Evolutionary conservation across 345 rosid species (phyloP).

Genomic region (Aethionema arabicum): DNA sequence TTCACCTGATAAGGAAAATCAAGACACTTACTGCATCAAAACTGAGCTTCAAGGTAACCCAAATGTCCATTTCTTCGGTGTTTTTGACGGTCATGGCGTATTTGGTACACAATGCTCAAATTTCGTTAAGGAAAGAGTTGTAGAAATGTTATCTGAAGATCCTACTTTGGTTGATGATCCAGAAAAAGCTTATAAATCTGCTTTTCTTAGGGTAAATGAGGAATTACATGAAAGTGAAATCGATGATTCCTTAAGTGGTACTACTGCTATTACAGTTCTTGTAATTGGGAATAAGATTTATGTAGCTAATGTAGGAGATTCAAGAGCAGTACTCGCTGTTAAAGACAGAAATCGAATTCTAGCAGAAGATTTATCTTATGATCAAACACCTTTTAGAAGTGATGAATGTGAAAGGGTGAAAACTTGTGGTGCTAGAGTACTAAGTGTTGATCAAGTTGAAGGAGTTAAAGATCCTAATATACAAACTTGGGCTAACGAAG

Average conservation of each 20-base stretch:
- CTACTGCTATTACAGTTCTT: constrained; percentile 92
- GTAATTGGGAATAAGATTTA: constrained; percentile 72
- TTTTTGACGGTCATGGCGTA: constrained; percentile 89
- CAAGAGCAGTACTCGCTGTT: constrained; percentile 87
- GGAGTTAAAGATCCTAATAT: constrained; percentile 82
- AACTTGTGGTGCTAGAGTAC: constrained; percentile 82
- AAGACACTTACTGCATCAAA: constrained; percentile 78
- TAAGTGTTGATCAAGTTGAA: constrained; percentile 95
- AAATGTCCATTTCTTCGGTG: constrained; percentile 86
- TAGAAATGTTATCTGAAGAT: constrained; percentile 63
- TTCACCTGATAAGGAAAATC: constrained; percentile 76
- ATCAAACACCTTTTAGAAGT: constrained; percentile 93
- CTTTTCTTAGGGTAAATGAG: constrained; percentile 56
- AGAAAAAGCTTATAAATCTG: constrained; percentile 61
- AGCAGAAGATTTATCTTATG: constrained; percentile 83
- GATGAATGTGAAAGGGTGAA: constrained; percentile 94
- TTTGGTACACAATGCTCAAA: constrained; percentile 75
- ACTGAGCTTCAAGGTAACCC: constrained; percentile 82
- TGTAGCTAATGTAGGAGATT: constrained; percentile 98
- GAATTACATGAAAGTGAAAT: constrained; percentile 74
- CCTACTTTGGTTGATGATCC: constrained; percentile 68
- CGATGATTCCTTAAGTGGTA: constrained; percentile 95
- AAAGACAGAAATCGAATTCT: constrained; percentile 55
- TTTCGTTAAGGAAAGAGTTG: constrained; percentile 72
- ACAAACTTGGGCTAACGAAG: constrained; percentile 87